phyloP scores from a whole-genome alignment of 805 yeast species.

The Candida nitratophila region DNA sequence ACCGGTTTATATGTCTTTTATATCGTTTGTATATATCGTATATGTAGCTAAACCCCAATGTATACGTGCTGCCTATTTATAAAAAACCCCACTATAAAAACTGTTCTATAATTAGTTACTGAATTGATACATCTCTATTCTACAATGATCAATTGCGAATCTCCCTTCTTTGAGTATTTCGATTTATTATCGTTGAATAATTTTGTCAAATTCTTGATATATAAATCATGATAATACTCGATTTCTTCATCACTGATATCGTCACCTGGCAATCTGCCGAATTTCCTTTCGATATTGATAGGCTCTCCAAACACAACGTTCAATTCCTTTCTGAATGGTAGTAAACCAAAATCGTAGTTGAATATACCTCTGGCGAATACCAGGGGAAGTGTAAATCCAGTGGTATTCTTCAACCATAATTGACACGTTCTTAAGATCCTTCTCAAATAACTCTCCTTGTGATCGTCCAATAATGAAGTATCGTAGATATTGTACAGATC shows the following conservation, averaged over 20 bases:
- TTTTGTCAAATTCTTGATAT: slow-evolving; percentile 54
- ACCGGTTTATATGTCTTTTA: too few species aligned
- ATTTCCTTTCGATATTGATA: slow-evolving; percentile 26
- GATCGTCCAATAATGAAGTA: slow-evolving; percentile 15
- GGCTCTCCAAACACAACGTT: slow-evolving; percentile 71
- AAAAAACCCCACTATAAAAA: too few species aligned
- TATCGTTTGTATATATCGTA: too few species aligned
- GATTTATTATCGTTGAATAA: slow-evolving; percentile 64
- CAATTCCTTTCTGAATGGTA: slow-evolving; percentile 80
- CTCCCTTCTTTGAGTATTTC: slow-evolving; percentile 35
- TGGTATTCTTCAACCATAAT: slow-evolving; percentile 57
- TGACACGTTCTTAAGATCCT: slow-evolving; percentile 49
- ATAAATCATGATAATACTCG: slow-evolving; percentile 65
- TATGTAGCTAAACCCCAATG: too few species aligned
- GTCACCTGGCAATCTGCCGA: slow-evolving; percentile 18
- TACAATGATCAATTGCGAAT: slow-evolving; percentile 38
- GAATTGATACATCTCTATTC: slow-evolving; percentile 22
- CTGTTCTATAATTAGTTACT: too few species aligned
- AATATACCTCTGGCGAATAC: slow-evolving; percentile 90
- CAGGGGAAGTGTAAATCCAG: slow-evolving; percentile 85
- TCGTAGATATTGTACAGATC: slow-evolving; percentile 40
- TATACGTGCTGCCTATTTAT: too few species aligned
- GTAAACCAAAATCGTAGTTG: slow-evolving; percentile 83
- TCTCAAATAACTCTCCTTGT: slow-evolving; percentile 21
- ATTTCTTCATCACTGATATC: slow-evolving; percentile 37